Conservation (phyloP, 805 yeast genomes). For the Maudiozyma bulderi region DNA sequence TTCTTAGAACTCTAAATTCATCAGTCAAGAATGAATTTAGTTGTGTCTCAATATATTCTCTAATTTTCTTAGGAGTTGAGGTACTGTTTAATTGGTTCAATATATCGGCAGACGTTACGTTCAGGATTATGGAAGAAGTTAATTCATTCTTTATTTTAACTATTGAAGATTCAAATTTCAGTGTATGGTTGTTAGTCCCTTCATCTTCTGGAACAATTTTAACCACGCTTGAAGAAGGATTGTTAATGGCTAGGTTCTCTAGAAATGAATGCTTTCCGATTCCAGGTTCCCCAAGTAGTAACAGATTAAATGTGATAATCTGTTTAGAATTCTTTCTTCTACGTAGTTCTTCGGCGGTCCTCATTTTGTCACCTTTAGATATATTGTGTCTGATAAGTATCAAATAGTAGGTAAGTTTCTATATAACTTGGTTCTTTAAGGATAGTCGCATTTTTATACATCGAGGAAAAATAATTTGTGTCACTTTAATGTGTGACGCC, state of each 20-base stretch:
- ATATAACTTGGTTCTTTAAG: too few relatives aligned
- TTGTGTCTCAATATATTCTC: slow-evolving; percentile 56
- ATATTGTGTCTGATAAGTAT: not conserved
- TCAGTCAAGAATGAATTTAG: slow-evolving; percentile 65
- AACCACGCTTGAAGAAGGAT: not conserved
- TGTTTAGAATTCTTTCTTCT: slow-evolving; percentile 54
- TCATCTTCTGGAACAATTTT: not conserved
- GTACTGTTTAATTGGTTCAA: slow-evolving; percentile 45
- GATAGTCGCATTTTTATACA: too few relatives aligned
- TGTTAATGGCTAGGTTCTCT: slow-evolving; percentile 39
- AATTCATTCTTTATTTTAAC: slow-evolving; percentile 1
- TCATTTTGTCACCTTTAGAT: not conserved
- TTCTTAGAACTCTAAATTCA: slow-evolving; percentile 64
- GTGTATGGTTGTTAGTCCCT: not conserved
- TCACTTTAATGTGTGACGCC: not conserved
- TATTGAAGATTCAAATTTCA: not conserved
- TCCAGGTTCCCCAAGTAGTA: slow-evolving; percentile 67
- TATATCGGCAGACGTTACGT: slow-evolving; percentile 41
- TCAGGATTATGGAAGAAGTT: slow-evolving; percentile 34
- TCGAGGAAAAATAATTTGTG: not conserved
- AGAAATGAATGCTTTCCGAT: slow-evolving; percentile 68
- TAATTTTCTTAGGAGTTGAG: slow-evolving; percentile 38
- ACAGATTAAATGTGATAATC: slow-evolving; percentile 53
- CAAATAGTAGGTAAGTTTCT: too few relatives aligned
- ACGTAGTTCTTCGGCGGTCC: slow-evolving; percentile 33